Conservation (phyloP, 352 stramenopile genomes). For the Globisporangium carolinianum region DNA sequence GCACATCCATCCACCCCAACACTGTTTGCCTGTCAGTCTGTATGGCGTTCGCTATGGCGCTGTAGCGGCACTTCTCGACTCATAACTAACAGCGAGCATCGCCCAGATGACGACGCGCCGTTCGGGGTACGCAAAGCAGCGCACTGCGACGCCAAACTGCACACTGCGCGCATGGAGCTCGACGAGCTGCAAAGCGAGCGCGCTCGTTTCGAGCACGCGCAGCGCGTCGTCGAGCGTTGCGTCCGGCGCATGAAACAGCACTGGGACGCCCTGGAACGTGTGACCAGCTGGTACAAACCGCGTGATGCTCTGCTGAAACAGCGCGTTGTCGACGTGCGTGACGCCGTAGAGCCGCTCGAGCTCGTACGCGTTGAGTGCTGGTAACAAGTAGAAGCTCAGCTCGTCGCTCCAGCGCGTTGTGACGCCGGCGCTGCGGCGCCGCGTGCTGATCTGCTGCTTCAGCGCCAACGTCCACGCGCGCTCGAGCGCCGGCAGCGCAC, state of each 20-base stretch:
- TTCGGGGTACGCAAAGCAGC: conserved; percentile 77
- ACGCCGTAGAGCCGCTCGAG: conserved; percentile 67
- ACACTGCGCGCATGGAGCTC: conserved; percentile 41
- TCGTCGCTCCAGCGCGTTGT: conserved; percentile 69
- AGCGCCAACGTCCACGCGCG: conserved; percentile 39
- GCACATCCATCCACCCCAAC: background rate
- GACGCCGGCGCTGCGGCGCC: conserved; percentile 37
- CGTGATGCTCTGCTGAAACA: conserved; percentile 83
- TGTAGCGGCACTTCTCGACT: conserved; percentile 13
- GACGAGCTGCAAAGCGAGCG: conserved; percentile 56
- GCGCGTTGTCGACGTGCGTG: conserved; percentile 58
- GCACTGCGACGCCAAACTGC: conserved; percentile 67
- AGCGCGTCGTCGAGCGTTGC: conserved; percentile 23
- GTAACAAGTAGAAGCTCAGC: conserved; percentile 72
- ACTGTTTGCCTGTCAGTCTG: background rate
- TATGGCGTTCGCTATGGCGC: no score
- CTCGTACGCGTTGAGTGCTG: conserved; percentile 85
- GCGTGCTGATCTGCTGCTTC: conserved; percentile 28
- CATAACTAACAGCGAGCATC: conserved; percentile 78
- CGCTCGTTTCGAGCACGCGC: conserved; percentile 30
- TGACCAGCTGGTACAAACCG: conserved; percentile 67
- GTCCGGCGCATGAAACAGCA: conserved; percentile 29
- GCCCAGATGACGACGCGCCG: conserved; percentile 62
- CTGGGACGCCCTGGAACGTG: conserved; percentile 85
- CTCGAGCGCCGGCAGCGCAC: conserved; percentile 28